Evolutionary conservation across 768 basidiomycete genomes (phyloP).

Genomic region (Mycena metata): DNA sequence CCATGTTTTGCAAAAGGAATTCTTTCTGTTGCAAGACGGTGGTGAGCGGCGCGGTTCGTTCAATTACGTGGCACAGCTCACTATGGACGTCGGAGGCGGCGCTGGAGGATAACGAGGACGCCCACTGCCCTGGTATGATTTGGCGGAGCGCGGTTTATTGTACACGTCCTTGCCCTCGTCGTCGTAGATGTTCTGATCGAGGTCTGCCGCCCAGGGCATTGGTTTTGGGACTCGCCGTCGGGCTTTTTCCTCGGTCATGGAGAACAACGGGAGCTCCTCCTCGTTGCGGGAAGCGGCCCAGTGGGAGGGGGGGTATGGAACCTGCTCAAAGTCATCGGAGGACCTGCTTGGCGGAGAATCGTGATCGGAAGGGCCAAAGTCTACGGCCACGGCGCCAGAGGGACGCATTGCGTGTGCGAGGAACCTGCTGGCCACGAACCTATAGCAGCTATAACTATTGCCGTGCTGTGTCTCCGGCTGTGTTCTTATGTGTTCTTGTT

Average conservation of each 20-base stretch:
- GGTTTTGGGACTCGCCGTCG: conserved; percentile 57
- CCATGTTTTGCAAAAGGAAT: conserved; percentile 83
- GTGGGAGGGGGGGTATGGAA: conserved; percentile 66
- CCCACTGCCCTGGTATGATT: conserved; percentile 66
- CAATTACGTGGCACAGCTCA: conserved; percentile 49
- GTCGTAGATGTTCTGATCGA: conserved; percentile 51
- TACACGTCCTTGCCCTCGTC: conserved; percentile 68
- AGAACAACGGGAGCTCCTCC: conserved; percentile 64
- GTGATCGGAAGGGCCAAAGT: conserved; percentile 72
- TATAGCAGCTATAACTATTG: background rate
- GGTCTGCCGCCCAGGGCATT: conserved; percentile 41
- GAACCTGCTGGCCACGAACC: background rate
- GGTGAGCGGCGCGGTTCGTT: conserved; percentile 6
- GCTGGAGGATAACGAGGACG: conserved; percentile 69
- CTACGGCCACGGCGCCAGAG: conserved; percentile 71
- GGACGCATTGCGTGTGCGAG: conserved; percentile 60
- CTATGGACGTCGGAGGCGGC: conserved; percentile 77
- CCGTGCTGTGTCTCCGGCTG: background rate
- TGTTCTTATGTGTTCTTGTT: background rate
- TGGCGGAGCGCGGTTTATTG: conserved; percentile 59
- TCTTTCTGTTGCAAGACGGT: conserved; percentile 64
- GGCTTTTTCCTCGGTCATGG: conserved; percentile 78
- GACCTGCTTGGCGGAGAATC: conserved; percentile 59
- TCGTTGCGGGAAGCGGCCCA: conserved; percentile 55
- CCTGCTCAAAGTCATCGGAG: conserved; percentile 80